Evolutionary conservation across 2,329 filamentous ascomycete species (phyloP).

Genomic region (Exophiala sideris): DNA sequence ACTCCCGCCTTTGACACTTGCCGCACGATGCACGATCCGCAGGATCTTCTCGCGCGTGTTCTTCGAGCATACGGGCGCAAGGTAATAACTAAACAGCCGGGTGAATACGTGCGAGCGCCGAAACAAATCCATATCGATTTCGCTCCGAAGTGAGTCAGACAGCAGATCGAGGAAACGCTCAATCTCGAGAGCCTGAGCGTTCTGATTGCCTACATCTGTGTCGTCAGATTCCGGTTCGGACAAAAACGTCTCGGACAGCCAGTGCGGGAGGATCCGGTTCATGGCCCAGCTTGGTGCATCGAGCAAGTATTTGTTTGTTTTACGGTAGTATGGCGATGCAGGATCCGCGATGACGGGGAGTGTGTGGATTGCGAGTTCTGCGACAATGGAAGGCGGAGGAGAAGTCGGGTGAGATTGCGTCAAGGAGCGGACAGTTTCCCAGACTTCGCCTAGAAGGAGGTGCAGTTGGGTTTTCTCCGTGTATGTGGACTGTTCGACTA

Average conservation of each 20-base stretch:
- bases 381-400: conserved; percentile 68
- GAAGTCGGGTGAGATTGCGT: conserved; percentile 51
- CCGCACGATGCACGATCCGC: conserved; percentile 62
- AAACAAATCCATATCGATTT: conserved; percentile 46
- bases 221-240: conserved; percentile 70
- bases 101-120: conserved; percentile 67
- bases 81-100: conserved; percentile 66
- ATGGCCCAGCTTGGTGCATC: conserved; percentile 71
- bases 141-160: conserved; percentile 24
- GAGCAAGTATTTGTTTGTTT: conserved; percentile 80
- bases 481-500: conserved; percentile 61
- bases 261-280: conserved; percentile 54
- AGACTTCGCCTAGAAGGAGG: conserved; percentile 73
- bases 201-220: conserved; percentile 53
- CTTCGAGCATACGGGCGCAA: conserved; percentile 61
- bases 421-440: conserved; percentile 59
- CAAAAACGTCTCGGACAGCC: conserved; percentile 69
- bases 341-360: conserved; percentile 71
- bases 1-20: conserved; percentile 68
- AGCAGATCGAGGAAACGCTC: conserved; percentile 45
- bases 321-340: conserved; percentile 77
- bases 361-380: conserved; percentile 67
- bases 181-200: conserved; percentile 38
- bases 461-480: conserved; percentile 61
- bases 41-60: conserved; percentile 62